Percentiles rank a stretch among this genome's conserved stretches.
These are phyloP conservation scores for Citrus cavaleriei DNA, from an alignment of 345 rosid genomes.

Conservation along the genomic window DNA sequence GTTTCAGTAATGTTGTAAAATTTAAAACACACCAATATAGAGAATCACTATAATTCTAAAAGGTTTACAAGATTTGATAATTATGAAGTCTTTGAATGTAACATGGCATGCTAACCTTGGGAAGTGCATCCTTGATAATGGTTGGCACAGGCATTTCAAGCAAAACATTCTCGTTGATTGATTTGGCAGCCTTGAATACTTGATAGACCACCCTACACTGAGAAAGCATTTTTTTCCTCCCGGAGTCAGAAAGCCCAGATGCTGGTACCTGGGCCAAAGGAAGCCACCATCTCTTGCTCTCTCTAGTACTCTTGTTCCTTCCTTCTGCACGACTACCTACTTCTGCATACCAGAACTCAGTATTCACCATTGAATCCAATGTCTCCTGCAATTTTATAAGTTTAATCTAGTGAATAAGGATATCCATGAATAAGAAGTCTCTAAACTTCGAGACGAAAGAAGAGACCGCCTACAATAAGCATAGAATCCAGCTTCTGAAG, in stretches of 20 bases:
- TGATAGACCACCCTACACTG: constrained; percentile 70
- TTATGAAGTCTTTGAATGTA: not conserved
- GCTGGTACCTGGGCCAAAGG: constrained; percentile 86
- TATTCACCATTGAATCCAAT: constrained; percentile 77
- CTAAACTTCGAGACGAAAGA: not conserved
- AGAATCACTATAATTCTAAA: not conserved
- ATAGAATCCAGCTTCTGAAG: constrained; percentile 87
- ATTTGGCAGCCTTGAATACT: constrained; percentile 89
- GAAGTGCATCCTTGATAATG: constrained; percentile 67
- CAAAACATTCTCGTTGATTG: constrained; percentile 76
- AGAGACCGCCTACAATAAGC: constrained; percentile 68
- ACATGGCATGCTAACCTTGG: constrained; percentile 53
- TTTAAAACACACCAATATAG: not conserved
- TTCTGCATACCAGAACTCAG: constrained; percentile 91
- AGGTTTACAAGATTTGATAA: not conserved
- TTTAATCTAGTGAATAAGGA: not conserved
- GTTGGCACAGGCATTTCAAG: constrained; percentile 85
- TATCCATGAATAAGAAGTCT: not conserved
- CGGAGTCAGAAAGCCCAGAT: constrained; percentile 70
- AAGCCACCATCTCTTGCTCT: constrained; percentile 96
- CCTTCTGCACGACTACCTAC: constrained; percentile 82
- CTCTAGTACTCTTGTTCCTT: constrained; percentile 55
- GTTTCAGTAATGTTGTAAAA: not conserved
- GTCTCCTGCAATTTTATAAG: constrained; percentile 53
- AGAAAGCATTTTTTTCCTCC: constrained; percentile 54